Evolutionary conservation across 805 yeast genomes (phyloP), one percentile per base, ranked within the genome.

Genomic region (Myxozyma sirexii): DNA sequence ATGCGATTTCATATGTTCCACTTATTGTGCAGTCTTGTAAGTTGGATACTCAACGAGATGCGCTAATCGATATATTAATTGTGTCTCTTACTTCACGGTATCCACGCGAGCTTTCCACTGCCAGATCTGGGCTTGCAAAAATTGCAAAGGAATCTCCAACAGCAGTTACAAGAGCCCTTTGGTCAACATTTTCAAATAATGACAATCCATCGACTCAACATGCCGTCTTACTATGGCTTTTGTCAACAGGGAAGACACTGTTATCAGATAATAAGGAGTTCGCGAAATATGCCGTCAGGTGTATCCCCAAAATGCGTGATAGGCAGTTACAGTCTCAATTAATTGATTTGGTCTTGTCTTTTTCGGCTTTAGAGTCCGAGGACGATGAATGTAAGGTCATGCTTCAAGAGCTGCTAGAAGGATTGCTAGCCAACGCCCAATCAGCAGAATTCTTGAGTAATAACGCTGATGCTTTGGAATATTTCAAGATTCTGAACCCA

Each of bases 21-120:
- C 41, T 38, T 19, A n/a, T 60, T 7, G 65, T 59, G 13, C 7
- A 35, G 21, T 17, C 17, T 13, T 29, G 49, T 3, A 47, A 54
- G 17, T 27, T 43, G 17, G 52, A 38, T 2, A 24, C 31, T n/a
- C 52, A 60, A 33, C 41, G 56, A 31, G 62, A 47, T 21, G 12
- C 41, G 15, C 24, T 60, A 15, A 12, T 56, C 21, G 62, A 62
- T 42, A 56, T 60, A 29, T 41, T 62, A 43, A 24, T 59, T 4
- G 62, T 48, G 38, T 50, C 60, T 5, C 47, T 62, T 15, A 65
- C 60, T 21, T 46, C 65, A 4, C 57, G 41, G 37, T 37, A 21
- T 10, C 55, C 55, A 12, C 33, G 56, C 2, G 66, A 62, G 48
- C 56, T 54, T 6, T 44, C 54, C 24, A 31, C 29, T 17, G 65